Percentiles rank a stretch among this genome's conserved stretches.
Evolutionary conservation across 371 early-diverging fungal species (phyloP).

Genomic region (Basidiobolus meristosporus): DNA sequence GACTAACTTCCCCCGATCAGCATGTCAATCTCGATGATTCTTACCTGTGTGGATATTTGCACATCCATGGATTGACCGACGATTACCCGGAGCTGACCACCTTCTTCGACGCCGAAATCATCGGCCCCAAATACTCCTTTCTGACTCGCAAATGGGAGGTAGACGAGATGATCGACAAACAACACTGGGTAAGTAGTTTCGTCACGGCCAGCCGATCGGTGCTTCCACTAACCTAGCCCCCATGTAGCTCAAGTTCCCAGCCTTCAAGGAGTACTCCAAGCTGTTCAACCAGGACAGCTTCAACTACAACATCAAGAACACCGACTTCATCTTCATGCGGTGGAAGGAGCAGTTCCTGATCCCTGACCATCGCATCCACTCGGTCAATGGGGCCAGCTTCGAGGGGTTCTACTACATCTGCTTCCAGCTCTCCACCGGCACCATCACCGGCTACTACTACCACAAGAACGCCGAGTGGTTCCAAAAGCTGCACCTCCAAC

Average conservation of each 20-base stretch:
- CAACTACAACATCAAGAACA: constrained; percentile 39
- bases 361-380: constrained; percentile 76
- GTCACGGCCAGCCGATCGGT: not conserved
- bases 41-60: constrained; percentile 57
- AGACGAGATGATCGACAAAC: constrained; percentile 42
- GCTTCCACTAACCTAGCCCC: too few relatives aligned
- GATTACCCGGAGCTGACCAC: constrained; percentile 66
- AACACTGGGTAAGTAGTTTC: constrained; percentile 55
- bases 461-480: constrained; percentile 62
- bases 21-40: constrained; percentile 56
- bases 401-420: constrained; percentile 94
- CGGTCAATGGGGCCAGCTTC: constrained; percentile 79
- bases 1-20: too few relatives aligned
- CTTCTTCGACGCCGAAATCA: too few relatives aligned
- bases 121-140: constrained; percentile 57
- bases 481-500: constrained; percentile 57
- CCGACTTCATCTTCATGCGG: constrained; percentile 61
- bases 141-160: constrained; percentile 77
- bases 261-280: constrained; percentile 34
- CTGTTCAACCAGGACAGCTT: constrained; percentile 47
- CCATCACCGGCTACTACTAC: constrained; percentile 76
- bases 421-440: constrained; percentile 56
- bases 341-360: constrained; percentile 91
- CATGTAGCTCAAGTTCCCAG: constrained; percentile 26
- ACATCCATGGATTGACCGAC: constrained; percentile 58